Evolutionary conservation across 345 rosid genomes (phyloP), one percentile per base, ranked within the genome.

Genomic region (Populus pruinosa): DNA sequence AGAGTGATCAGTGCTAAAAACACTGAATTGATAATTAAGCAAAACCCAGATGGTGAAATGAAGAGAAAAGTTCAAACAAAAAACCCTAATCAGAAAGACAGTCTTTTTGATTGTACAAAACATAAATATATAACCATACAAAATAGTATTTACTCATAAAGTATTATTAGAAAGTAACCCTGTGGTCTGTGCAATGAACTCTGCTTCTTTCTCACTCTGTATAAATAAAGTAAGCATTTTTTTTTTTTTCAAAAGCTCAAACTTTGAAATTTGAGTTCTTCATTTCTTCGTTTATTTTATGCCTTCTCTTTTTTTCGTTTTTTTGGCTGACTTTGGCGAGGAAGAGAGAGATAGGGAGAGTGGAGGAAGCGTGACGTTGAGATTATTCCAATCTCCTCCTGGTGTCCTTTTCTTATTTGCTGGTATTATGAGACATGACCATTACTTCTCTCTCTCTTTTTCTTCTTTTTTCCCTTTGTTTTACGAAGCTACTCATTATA

Each of bases 211-310:
- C 31, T 17, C 36, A 36, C 27, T 3, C 76, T 67, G 21, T 41
- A 35, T 33, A 55, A 11, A 18, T 14, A 20, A 5, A 39, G 47
- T 18, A 25, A 41, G 27, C 3, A 16, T 12, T 43, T 47, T 47
- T 20, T 47, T 20, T 18, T 49, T 73, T 33, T 67, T 78, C 66
- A 77, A 74, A 73, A 27, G 20, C 69, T 33, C 77, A 75, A 33
- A 73, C 81, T 78, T 83, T 77, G 82, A 76, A 82, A 47, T 69
- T 49, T 59, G 66, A 80, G 75, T 68, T 25, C 73, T 75, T 79
- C 36, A n/a, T 31, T 64, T 25, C 25, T 38, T 68, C 49, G 20
- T 47, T 43, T 44, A 41, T 31, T 71, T 44, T 65, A 4, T 44
- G 9, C 6, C 14, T 61, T 77, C n/a, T 23, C 5, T 33, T 33